phyloP scores from a whole-genome alignment of 2,329 filamentous ascomycete genomes.

The Nemania bipapillata region DNA sequence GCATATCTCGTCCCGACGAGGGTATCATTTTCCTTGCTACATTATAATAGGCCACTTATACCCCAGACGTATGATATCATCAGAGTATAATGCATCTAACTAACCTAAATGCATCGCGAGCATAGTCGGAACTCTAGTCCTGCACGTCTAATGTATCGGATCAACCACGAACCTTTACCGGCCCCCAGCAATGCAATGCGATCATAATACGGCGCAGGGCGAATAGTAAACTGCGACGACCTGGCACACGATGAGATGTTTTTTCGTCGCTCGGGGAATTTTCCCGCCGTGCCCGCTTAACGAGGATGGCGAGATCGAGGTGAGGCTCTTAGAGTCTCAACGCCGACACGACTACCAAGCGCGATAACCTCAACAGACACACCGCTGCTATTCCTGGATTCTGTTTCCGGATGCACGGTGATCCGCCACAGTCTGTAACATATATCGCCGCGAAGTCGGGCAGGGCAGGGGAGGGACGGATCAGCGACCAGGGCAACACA shows the following conservation, averaged over 20 bases:
- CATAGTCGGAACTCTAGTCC: not conserved
- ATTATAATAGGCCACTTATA: too few relatives aligned
- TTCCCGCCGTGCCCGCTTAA: not conserved
- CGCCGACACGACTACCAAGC: too few relatives aligned
- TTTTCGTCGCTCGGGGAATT: not conserved
- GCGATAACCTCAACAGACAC: slow-evolving; percentile 18
- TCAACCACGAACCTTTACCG: not conserved
- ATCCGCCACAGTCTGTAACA: slow-evolving; percentile 31
- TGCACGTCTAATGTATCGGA: not conserved
- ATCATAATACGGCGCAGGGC: slow-evolving; percentile 12
- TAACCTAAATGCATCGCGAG: not conserved
- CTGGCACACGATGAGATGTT: not conserved
- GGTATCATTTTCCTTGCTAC: too few relatives aligned
- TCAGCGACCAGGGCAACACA: slow-evolving; percentile 4
- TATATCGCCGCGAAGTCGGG: slow-evolving; percentile 27
- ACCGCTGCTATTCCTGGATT: slow-evolving; percentile 27
- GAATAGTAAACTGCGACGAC: not conserved
- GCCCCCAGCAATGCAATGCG: not conserved
- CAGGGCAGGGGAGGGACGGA: too few relatives aligned
- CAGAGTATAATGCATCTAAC: not conserved
- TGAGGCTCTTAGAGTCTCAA: slow-evolving; percentile 32
- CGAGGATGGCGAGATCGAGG: not conserved
- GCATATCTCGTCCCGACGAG: too few relatives aligned
- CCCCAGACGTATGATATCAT: too few relatives aligned
- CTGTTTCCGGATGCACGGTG: slow-evolving; percentile 33